Evolutionary conservation across 1,284 basidiomycete species (phyloP), one percentile per base, ranked within the genome.

Genomic region (Ceratobasidium sp.): DNA sequence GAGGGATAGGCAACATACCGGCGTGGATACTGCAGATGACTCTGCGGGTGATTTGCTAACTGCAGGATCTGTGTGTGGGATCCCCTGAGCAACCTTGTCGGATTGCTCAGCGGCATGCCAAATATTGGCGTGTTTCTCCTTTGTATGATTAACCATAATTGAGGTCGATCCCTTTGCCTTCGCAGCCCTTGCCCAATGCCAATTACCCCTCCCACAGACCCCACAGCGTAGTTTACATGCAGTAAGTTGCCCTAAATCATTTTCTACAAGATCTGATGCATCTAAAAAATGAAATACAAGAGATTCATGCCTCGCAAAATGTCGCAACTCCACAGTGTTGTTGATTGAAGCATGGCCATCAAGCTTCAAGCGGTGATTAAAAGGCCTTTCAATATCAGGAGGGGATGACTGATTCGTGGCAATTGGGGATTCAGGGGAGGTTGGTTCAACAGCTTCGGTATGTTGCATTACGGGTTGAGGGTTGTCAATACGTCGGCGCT

Each of bases 251-350:
- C 62, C 62, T 4, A 50, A 1, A 36, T 50, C 29, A 50, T 64
- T 27, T 4, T 2, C 24, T 31, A 64, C 62, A 27, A 64, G 5
- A 33, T 64, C 47, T 14, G 11, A 64, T 33, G 33, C 24, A 31
- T 64, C 62, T 1, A 64, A 29, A n/a, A 64, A 64, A 7, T 51
- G 4, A 64, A 50, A 64, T 33, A 64, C 45, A 31, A 64, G 62
- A 6, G 44, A 22, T 7, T 27, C 27, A 64, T 51, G 3, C 7
- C 33, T 64, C 1, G 62, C 33, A 24, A 64, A 64, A 19, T 31
- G 47, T 6, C 11, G 2, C 15, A 11, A 27, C 15, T 64, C 62
- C 15, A 47, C 62, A 29, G 62, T 47, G 27, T 64, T 64, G 2
- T 15, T 22, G 5, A 64, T 22, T 1, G 47, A 48, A 33, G 62